These are phyloP conservation scores for Lathyrus sativus DNA, from an alignment of 306 rosid species.

Conservation along the genomic window DNA sequence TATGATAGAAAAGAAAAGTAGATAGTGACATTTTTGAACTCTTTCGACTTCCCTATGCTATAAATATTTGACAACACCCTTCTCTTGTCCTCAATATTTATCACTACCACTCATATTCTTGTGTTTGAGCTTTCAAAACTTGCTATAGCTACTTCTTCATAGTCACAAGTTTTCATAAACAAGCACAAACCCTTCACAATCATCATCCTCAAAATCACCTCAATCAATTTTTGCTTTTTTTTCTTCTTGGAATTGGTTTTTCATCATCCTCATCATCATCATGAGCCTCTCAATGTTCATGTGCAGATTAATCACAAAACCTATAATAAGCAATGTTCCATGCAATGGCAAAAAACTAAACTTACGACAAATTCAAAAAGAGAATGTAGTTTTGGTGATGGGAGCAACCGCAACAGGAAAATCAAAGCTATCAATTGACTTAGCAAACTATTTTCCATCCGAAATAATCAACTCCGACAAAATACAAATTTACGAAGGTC, in stretches of 20 bases:
- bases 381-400: slow-evolving; percentile 73
- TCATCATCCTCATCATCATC: slow-evolving; percentile 31
- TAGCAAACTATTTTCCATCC: slow-evolving; percentile 57
- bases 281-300: slow-evolving; percentile 47
- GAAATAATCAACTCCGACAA: slow-evolving; percentile 91
- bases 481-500: slow-evolving; percentile 81
- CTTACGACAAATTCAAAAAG: slow-evolving; percentile 55
- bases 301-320: slow-evolving; percentile 44
- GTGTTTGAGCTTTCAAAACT: background rate
- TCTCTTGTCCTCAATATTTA: slow-evolving; percentile 27
- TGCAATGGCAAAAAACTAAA: slow-evolving; percentile 42
- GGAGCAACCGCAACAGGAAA: slow-evolving; percentile 94
- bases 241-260: slow-evolving; percentile 17
- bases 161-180: background rate
- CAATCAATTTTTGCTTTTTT: background rate
- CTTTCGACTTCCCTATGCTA: slow-evolving; percentile 32
- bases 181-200: background rate
- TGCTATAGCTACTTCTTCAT: background rate
- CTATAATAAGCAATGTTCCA: slow-evolving; percentile 46
- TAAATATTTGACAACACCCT: slow-evolving; percentile 30
- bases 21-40: slow-evolving; percentile 27
- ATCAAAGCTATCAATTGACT: slow-evolving; percentile 73
- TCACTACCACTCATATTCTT: slow-evolving; percentile 11
- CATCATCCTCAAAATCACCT: background rate
- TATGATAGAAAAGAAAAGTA: background rate